Percentiles rank a stretch among this genome's conserved stretches.
Conservation (phyloP, 495 filamentous ascomycete genomes). For the Xylaria bambusicola region DNA sequence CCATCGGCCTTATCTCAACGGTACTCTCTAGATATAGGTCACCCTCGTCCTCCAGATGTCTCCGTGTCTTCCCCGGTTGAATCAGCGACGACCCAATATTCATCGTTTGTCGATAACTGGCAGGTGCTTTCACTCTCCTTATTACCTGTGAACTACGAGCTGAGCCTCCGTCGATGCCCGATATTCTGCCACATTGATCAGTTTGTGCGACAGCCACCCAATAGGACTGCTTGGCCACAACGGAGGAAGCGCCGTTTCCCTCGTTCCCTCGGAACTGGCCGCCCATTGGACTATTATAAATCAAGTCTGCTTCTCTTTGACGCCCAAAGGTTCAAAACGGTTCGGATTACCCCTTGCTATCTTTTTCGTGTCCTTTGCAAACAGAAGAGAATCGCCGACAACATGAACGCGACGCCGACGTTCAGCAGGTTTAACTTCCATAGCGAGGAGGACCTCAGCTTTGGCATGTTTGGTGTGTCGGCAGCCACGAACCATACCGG, state of each 20-base stretch:
- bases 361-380: slow-evolving; percentile 4
- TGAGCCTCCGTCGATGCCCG: slow-evolving; percentile 3
- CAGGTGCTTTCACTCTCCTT: background rate
- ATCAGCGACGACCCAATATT: slow-evolving; percentile 2
- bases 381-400: slow-evolving; percentile 1
- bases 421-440: slow-evolving; percentile 20
- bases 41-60: background rate
- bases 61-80: slow-evolving; percentile 10
- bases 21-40: background rate
- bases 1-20: background rate
- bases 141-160: slow-evolving; percentile 1
- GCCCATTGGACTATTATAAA: slow-evolving; percentile 1
- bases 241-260: slow-evolving; percentile 9
- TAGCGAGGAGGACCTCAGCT: slow-evolving; percentile 18
- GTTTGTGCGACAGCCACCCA: slow-evolving; percentile 2
- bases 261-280: background rate
- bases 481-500: slow-evolving; percentile 12
- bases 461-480: slow-evolving; percentile 18
- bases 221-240: slow-evolving; percentile 7
- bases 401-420: slow-evolving; percentile 24
- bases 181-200: slow-evolving; percentile 5
- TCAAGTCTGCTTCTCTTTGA: background rate
- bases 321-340: background rate
- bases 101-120: slow-evolving; percentile 2
- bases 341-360: background rate